These are phyloP conservation scores for Citrus sinensis DNA, from an alignment of 345 rosid species.

Conservation along the genomic window DNA sequence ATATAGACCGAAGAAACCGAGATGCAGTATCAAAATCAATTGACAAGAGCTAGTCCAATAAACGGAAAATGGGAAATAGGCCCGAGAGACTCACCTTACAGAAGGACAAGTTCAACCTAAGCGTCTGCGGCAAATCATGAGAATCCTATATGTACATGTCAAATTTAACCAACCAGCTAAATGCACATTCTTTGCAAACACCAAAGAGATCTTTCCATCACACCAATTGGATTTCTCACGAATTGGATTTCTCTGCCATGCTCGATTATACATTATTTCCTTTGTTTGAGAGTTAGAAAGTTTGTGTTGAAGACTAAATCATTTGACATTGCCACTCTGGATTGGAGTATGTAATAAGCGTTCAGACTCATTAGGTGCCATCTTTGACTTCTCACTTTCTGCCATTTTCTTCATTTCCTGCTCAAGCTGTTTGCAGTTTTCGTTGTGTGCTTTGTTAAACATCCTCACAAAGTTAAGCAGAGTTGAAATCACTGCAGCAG, in stretches of 20 bases:
- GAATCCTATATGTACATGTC: conserved; percentile 12
- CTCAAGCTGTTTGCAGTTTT: conserved; percentile 75
- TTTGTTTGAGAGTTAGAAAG: neutral
- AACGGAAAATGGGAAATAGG: neutral
- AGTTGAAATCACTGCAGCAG: conserved; percentile 65
- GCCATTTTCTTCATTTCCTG: conserved; percentile 60
- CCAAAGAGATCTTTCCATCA: neutral
- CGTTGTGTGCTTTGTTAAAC: conserved; percentile 76
- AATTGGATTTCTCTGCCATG: neutral
- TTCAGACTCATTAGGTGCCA: conserved; percentile 36
- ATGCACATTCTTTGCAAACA: neutral
- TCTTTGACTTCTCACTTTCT: conserved; percentile 42
- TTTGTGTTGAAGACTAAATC: conserved; percentile 1
- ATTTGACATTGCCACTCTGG: conserved; percentile 24
- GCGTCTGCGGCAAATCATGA: neutral
- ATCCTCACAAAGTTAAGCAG: conserved; percentile 70
- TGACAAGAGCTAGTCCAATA: neutral
- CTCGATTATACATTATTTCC: neutral
- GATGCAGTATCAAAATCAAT: neutral
- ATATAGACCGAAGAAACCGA: neutral
- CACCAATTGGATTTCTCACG: neutral
- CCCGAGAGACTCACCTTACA: conserved; percentile 8
- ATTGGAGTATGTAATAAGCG: conserved; percentile 16
- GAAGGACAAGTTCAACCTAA: neutral
- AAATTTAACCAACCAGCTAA: conserved; percentile 6